Conservation (phyloP, 495 filamentous ascomycete genomes). For the Tuber microsphaerosporum region DNA sequence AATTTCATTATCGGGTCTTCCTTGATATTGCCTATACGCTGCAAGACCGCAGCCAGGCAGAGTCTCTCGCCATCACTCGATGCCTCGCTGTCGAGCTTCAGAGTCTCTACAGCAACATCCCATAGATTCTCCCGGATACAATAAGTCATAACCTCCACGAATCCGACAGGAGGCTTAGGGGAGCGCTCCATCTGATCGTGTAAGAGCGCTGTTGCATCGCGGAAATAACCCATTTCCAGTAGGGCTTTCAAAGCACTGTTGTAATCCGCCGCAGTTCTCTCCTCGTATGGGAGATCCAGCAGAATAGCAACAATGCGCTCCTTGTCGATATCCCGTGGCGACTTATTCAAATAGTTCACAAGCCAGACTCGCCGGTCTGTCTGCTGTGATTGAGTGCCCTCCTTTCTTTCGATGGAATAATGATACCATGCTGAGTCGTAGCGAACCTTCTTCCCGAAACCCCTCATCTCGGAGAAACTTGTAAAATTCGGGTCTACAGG, state of each 20-base stretch:
- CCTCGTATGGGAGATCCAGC: slow-evolving; percentile 10
- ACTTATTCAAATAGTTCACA: slow-evolving; percentile 20
- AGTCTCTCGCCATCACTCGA: neutral
- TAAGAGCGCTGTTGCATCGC: neutral
- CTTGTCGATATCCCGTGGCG: slow-evolving; percentile 27
- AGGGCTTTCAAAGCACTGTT: neutral
- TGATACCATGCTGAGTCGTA: slow-evolving; percentile 39
- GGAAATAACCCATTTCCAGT: neutral
- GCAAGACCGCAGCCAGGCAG: neutral
- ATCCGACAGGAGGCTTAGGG: neutral
- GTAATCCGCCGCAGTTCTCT: neutral
- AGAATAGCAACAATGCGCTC: slow-evolving; percentile 27
- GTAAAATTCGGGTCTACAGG: slow-evolving; percentile 14
- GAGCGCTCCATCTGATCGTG: neutral
- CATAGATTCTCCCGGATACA: neutral
- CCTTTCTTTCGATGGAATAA: slow-evolving; percentile 28
- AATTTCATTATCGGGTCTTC: neutral
- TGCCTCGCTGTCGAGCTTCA: neutral
- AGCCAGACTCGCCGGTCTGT: slow-evolving; percentile 20
- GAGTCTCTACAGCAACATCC: neutral
- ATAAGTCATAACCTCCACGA: neutral
- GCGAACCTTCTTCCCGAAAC: neutral
- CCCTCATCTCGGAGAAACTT: slow-evolving; percentile 21
- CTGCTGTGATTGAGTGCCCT: neutral
- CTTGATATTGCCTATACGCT: neutral